These are phyloP conservation scores for Flammula alnicola DNA, from an alignment of 1,284 basidiomycete species.

Conservation along the genomic window DNA sequence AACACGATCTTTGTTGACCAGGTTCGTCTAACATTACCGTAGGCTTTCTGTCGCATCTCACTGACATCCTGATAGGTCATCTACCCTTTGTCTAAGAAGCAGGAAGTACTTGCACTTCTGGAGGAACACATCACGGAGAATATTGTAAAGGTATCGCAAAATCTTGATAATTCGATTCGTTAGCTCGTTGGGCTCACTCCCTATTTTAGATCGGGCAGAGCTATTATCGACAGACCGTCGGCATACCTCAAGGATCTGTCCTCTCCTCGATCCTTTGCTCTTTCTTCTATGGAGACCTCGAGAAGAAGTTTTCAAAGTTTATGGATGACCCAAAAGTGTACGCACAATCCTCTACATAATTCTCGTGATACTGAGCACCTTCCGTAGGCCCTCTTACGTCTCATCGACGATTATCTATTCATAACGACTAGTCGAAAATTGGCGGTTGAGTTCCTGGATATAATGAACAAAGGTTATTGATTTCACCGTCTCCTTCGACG, in stretches of 20 bases:
- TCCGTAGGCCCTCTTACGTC: slow-evolving; percentile 76
- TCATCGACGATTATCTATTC: slow-evolving; percentile 95
- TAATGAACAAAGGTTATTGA: slow-evolving; percentile 75
- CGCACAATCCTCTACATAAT: slow-evolving; percentile 2
- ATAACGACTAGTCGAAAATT: slow-evolving; percentile 72
- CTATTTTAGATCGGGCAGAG: slow-evolving; percentile 68
- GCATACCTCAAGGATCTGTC: slow-evolving; percentile 96
- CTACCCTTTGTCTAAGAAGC: slow-evolving; percentile 60
- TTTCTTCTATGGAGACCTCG: slow-evolving; percentile 93
- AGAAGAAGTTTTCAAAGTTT: slow-evolving; percentile 66
- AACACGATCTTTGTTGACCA: slow-evolving; percentile 88
- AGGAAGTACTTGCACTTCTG: slow-evolving; percentile 74
- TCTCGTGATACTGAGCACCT: neutral
- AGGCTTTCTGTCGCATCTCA: neutral
- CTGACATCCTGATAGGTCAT: slow-evolving; percentile 49
- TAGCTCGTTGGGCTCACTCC: neutral
- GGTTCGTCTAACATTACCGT: slow-evolving; percentile 41
- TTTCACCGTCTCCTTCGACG: neutral
- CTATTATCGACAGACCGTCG: slow-evolving; percentile 86
- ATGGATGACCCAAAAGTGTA: slow-evolving; percentile 67
- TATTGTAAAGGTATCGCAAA: slow-evolving; percentile 74
- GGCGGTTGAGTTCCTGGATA: slow-evolving; percentile 75
- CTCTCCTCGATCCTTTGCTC: slow-evolving; percentile 90
- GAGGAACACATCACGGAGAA: slow-evolving; percentile 92
- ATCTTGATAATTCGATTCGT: neutral